Evolutionary conservation across 2,329 filamentous ascomycete species (phyloP), one percentile per base, ranked within the genome.

Genomic region (Fusarium hostae): DNA sequence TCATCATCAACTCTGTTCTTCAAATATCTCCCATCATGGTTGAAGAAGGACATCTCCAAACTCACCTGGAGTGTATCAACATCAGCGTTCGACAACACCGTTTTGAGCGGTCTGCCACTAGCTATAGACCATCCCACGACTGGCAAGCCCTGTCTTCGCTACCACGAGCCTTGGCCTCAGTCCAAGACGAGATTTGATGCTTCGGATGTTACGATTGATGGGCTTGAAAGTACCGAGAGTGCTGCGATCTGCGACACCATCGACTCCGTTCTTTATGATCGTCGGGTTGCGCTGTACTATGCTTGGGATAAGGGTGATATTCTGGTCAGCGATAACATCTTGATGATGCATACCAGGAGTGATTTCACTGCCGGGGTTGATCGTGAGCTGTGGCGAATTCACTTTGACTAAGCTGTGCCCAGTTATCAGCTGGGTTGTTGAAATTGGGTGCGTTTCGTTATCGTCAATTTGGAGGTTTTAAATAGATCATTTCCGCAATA

Each of bases 291-390:
- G 11, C 80, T 86, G 40, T 84, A 85, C 59, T 85, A 87, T 60
- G 76, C 80, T 9, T 89, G 87, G 86, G 82, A 88, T 57, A 83
- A 86, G 77, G 87, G 87, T 0, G 87, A 89, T 71, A 48, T 89
- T 40, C 67, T 89, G 2, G 76, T 89, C 9, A 88, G 80, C 64
- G 87, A 89, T 68, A 89, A 88, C 52, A 74, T 83, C 6, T 62
- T 84, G 59, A 82, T 81, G 68, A 81, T 88, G 83, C 85, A 88
- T 57, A 87, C 85, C 0, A 77, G 84, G 51, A 86, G 82, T 51
- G 82, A 83, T 43, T 86, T 86, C 48, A 79, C 75, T 4, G 79
- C 83, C 0, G 83, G 83, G 0, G 79, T 80, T 28, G 80, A 84
- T 52, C 75, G 84, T 24, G 85, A 87, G 70, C 73, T 87, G 40